Evolutionary conservation across 2,329 filamentous ascomycete species (phyloP).

Genomic region (Microcyclosporella mali): DNA sequence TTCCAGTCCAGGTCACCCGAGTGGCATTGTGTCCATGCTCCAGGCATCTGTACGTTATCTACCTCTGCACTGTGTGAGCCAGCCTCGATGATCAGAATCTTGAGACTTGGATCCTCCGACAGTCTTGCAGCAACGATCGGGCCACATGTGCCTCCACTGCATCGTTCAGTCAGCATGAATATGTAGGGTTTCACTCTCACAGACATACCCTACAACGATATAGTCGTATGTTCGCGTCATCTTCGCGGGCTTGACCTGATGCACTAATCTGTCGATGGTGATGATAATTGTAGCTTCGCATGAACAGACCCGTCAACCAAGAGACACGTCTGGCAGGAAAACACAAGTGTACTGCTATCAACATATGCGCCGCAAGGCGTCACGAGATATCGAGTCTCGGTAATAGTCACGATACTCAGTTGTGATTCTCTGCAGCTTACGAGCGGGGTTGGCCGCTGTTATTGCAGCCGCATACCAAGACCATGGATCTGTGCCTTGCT

Average conservation of each 20-base stretch:
- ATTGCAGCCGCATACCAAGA: too few species aligned
- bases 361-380: too few species aligned
- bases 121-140: conserved; percentile 22
- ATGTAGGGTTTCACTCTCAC: not conserved
- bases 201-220: conserved; percentile 20
- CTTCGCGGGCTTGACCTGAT: too few species aligned
- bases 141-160: conserved; percentile 23
- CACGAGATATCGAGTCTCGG: too few species aligned
- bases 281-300: not conserved
- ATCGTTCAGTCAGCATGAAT: conserved; percentile 4
- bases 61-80: conserved; percentile 31
- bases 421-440: too few species aligned
- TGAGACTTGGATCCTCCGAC: conserved; percentile 22
- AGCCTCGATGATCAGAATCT: conserved; percentile 24
- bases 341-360: not conserved
- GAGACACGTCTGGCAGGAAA: too few species aligned
- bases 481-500: too few species aligned
- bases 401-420: too few species aligned
- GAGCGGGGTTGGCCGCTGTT: too few species aligned
- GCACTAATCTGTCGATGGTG: not conserved
- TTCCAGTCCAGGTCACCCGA: conserved; percentile 43
- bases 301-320: too few species aligned
- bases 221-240: conserved; percentile 24
- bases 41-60: conserved; percentile 43
- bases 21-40: conserved; percentile 40